These are phyloP conservation scores for Candida lessepsii DNA, from an alignment of 805 yeast species.

Conservation along the genomic window DNA sequence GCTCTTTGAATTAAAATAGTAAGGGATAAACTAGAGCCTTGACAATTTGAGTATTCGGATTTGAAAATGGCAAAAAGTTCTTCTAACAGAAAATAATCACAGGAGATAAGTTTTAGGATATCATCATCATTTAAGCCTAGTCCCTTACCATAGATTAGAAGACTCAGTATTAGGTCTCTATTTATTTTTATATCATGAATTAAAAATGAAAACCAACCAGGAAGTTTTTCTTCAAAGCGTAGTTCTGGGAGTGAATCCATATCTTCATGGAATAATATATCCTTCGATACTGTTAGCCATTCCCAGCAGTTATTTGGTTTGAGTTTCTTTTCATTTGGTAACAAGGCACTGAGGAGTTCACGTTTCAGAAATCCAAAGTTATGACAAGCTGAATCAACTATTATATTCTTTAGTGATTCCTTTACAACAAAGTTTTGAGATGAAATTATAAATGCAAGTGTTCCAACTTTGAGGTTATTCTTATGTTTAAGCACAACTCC, in stretches of 20 bases:
- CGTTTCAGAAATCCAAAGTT: slow-evolving; percentile 4
- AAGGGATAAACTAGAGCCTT: not conserved
- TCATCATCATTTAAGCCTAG: slow-evolving; percentile 12
- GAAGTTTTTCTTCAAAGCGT: not conserved
- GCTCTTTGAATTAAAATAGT: not conserved
- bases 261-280: not conserved
- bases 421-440: slow-evolving; percentile 10
- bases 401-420: slow-evolving; percentile 9
- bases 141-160: not conserved
- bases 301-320: slow-evolving; percentile 1
- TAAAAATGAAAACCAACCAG: slow-evolving; percentile 14
- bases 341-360: not conserved
- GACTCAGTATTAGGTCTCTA: not conserved
- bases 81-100: not conserved
- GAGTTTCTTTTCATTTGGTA: not conserved
- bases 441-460: slow-evolving; percentile 23
- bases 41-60: not conserved
- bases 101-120: not conserved
- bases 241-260: not conserved
- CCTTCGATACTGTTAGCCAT: slow-evolving; percentile 2
- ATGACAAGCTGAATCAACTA: slow-evolving; percentile 11
- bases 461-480: slow-evolving; percentile 24
- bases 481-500: slow-evolving; percentile 18
- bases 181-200: not conserved
- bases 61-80: not conserved